phyloP scores from a whole-genome alignment of 208 protist species.

The Wallacemonas sp. region DNA sequence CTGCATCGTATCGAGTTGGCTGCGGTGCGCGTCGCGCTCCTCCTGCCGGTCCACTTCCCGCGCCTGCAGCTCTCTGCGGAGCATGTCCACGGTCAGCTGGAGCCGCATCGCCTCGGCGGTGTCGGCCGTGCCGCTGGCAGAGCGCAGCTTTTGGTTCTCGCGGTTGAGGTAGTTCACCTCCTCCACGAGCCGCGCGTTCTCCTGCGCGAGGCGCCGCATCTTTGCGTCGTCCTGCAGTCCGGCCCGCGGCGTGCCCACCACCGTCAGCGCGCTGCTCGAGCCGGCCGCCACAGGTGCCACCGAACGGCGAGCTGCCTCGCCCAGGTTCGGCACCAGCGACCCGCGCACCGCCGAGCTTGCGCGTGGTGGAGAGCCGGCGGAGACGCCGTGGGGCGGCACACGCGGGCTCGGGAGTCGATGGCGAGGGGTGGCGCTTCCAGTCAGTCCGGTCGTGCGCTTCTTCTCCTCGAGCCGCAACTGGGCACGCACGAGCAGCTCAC shows the following conservation, averaged over 20 bases:
- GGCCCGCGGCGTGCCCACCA: background rate
- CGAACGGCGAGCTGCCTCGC: background rate
- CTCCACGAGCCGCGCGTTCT: constrained; percentile 48
- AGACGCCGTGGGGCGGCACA: background rate
- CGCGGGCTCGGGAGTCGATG: constrained; percentile 5
- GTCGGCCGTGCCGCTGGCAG: constrained; percentile 31
- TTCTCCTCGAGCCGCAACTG: constrained; percentile 50
- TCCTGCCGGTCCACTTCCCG: constrained; percentile 37
- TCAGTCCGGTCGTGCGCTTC: background rate
- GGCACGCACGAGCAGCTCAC: constrained; percentile 45
- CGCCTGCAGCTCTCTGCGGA: constrained; percentile 36
- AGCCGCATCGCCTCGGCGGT: constrained; percentile 32
- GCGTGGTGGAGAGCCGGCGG: background rate
- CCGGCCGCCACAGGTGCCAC: background rate
- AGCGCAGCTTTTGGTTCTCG: constrained; percentile 50
- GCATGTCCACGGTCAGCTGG: constrained; percentile 51
- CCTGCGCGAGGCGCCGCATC: constrained; percentile 39
- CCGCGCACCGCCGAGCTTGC: background rate
- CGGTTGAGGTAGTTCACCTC: constrained; percentile 51
- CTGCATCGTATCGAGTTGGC: constrained; percentile 20
- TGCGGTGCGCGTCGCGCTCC: constrained; percentile 14
- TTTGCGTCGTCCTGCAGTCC: constrained; percentile 21
- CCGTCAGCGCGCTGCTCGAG: background rate
- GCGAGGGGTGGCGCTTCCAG: background rate
- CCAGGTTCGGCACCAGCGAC: background rate